Evolutionary conservation across 345 rosid species (phyloP), one percentile per base, ranked within the genome.

Genomic region (Crucihimalaya himalaica): DNA sequence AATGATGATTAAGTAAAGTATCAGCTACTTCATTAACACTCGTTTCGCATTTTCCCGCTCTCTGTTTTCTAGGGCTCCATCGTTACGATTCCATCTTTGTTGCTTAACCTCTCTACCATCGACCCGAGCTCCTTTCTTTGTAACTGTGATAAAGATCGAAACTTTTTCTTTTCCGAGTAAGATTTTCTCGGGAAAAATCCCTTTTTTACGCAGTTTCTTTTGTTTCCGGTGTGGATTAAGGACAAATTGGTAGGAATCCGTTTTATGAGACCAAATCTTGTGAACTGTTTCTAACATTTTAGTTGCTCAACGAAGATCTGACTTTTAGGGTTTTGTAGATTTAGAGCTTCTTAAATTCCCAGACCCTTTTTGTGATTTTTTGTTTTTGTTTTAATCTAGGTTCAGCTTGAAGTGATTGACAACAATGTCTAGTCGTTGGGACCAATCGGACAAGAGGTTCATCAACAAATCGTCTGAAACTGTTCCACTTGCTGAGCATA

Each of bases 401-500:
- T 15, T 25, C n/a, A 25, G 34, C 37, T 9, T 42, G 35, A 62
- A 62, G 34, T 28, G 25, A n/a, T 27, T 16, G 43, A 29, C 19
- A 29, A 4, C 56, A 64, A 66, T 40, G 47, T 21, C 47, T 20
- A 21, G 12, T 37, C 18, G 12, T 59, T 37, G 11, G 32, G 20
- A 60, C 48, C 9, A 35, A 35, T 7, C 12, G 19, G 64, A 20
- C 18, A 59, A 37, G 46, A 59, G 10, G 13, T 7, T 4, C 14
- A 4, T 9, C 31, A 28, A 53, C 21, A 29, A 37, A 37, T 60
- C 58, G 8, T 63, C 28, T 0, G 35, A 35, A 13, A 7, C 5
- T 52, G 71, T 52, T 52, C 48, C 61, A 35, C 1, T 52, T 66
- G 61, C 45, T 31, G 14, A 66, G 16, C 20, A 50, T 59, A 13